phyloP scores from a whole-genome alignment of 768 basidiomycete species.

The Filobasidium floriforme region DNA sequence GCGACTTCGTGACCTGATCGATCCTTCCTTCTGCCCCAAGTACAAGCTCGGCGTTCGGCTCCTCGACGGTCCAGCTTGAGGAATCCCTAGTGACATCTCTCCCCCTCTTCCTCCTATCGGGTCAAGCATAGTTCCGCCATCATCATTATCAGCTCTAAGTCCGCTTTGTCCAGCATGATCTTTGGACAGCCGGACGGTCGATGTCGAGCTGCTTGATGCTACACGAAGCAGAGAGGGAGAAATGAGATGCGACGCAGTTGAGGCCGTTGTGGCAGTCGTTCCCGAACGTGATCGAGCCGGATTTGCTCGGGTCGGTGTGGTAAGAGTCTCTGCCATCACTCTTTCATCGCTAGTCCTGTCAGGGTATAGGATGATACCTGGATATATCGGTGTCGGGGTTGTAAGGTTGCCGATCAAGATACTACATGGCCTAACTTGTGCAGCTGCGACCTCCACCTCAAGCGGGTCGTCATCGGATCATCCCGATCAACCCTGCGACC shows the following conservation, averaged over 20 bases:
- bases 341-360: too few relatives aligned
- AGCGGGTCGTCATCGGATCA: too few relatives aligned
- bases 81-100: background rate
- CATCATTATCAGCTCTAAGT: background rate
- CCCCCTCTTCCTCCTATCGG: background rate
- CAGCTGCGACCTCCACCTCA: too few relatives aligned
- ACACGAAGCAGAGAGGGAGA: background rate
- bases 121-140: background rate
- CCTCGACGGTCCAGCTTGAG: background rate
- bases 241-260: background rate
- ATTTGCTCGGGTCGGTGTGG: background rate
- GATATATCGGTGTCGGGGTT: too few relatives aligned
- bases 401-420: too few relatives aligned
- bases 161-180: slow-evolving; percentile 2
- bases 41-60: background rate
- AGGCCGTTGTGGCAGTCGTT: background rate
- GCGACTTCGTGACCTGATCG: background rate
- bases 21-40: background rate
- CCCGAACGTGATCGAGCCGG: background rate
- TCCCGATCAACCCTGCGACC: too few relatives aligned
- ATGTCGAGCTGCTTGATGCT: background rate
- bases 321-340: background rate
- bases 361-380: too few relatives aligned
- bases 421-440: too few relatives aligned
- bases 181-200: slow-evolving; percentile 1